Conservation (phyloP, 148 eudicot genomes). For the Cornus suecica region DNA sequence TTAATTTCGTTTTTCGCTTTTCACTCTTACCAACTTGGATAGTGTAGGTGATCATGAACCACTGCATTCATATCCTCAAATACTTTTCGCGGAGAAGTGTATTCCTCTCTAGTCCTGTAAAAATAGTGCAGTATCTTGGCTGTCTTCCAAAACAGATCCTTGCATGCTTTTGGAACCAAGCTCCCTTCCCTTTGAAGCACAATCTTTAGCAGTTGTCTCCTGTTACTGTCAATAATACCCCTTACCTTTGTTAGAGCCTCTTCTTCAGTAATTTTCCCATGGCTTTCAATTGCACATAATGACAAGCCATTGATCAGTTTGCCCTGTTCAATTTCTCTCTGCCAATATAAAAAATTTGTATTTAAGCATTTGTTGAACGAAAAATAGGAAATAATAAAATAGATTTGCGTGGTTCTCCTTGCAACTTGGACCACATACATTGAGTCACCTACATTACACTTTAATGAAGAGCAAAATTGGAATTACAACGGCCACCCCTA, state of each 20-base stretch:
- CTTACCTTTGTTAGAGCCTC: neutral
- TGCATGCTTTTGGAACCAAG: constrained; percentile 1
- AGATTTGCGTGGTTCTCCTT: too few species aligned
- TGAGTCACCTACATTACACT: too few species aligned
- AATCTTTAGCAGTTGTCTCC: neutral
- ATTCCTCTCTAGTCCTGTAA: neutral
- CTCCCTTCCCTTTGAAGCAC: constrained; percentile 3
- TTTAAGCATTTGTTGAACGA: too few species aligned
- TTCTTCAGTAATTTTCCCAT: neutral
- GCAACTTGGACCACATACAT: too few species aligned
- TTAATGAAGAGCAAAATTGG: too few species aligned
- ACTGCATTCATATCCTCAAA: neutral
- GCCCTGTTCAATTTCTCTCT: neutral
- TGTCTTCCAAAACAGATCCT: neutral
- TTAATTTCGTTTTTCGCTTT: too few species aligned
- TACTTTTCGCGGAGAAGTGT: neutral
- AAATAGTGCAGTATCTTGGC: neutral
- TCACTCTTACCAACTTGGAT: too few species aligned
- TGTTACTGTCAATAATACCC: neutral
- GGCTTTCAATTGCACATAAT: neutral
- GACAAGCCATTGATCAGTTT: neutral
- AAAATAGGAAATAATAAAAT: too few species aligned
- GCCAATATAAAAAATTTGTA: neutral
- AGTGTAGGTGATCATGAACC: too few species aligned
- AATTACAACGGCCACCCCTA: too few species aligned